Base-by-base conservation (phyloP, 1,284 basidiomycete species). In the Cryptococcus floricola region DNA sequence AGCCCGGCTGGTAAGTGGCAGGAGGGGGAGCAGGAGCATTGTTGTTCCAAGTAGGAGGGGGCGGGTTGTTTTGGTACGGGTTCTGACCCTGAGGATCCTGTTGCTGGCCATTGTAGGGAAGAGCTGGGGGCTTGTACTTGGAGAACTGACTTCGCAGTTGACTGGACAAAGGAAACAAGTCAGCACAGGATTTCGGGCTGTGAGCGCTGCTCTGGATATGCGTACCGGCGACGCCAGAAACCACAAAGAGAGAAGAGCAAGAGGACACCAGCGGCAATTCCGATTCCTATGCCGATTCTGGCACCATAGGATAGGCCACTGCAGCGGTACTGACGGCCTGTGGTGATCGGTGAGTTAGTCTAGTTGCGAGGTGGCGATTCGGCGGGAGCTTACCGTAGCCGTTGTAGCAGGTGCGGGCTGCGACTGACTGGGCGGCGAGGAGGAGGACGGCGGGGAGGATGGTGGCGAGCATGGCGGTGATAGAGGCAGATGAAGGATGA, bases 231-330 rank as follows among this genome's bases (percentile, higher is more conserved):
- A n/a, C 70, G 63, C 64, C 64, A 66, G 19, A 52, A 59, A 13
- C 69, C 69, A 54, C 67, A 60, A 1, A 66, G 39, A 13, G 49
- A n/a, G 37, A 70, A 67, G 37, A 75, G 37, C 13, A 72, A 27
- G 4, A 73, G 13, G 2, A 77, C 66, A 28, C 53, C 70, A 14
- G 59, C 69, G 6, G 69, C 75, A 18, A 75, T 54, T 39, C 70
- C 71, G 8, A 74, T 57, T 55, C 73, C 75, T 44, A 77, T 74
- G 54, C 71, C 75, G 42, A 73, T 65, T 34, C 73, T 57, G 4
- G 71, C 72, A 34, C 70, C 73, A 48, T 64, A 66, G 5, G 56
- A 48, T 7, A 76, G 50, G 3, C 70, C 70, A 27, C 58, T 53
- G 47, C 66, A 61, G 48, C 66, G 66, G 45, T 68, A 63, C 42